Base-by-base conservation (phyloP, 441 rosid genomes). In the Syzygium syzygioides region DNA sequence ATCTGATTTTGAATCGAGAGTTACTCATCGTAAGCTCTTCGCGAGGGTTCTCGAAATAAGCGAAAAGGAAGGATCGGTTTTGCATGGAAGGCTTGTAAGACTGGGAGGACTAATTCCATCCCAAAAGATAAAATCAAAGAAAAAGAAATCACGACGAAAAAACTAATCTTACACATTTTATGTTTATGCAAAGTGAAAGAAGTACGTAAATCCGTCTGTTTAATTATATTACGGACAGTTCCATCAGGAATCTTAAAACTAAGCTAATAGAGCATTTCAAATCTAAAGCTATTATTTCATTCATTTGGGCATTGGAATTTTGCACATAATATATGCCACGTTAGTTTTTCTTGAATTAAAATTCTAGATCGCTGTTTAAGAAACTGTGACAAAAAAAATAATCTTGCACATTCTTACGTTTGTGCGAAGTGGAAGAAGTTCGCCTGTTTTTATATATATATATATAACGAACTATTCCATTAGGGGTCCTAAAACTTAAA, bases 381-480 rank as follows among this genome's bases (percentile, higher is more conserved):
- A 34, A 34, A 18, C 14, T 4, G 11, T 7, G 6, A 18, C 0
- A 0, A 0, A 19, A 64, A 64, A 18, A 68, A 68, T 9, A 34
- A 4, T 30, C 23, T 30, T 2, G 13, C 7, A 32, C 19, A 25
- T 14, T 68, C 5, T 68, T 13, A 32, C 19, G 26, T 68, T 0
- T 1, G 0, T 71, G 9, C 5, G 20, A 71, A 71, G 9, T 3
- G 2, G 3, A 19, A 71, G 12, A 11, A 8, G 12, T 20, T 13
- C 6, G 6, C 0, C 0, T 37, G 26, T 5, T 20, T 71, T 5
- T 45, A 45, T 45, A 45, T n/a, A n/a, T n/a, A n/a, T 45, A 45
- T 37, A 20, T 37, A 71, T 6, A 4, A 71, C 6, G 0, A 4
- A 1, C n/a, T 3, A 23, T 76, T 41, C 15, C 2, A 23, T 76